Base-by-base conservation (phyloP, 2,329 filamentous ascomycete species). In the Harringtonia aguacate region DNA sequence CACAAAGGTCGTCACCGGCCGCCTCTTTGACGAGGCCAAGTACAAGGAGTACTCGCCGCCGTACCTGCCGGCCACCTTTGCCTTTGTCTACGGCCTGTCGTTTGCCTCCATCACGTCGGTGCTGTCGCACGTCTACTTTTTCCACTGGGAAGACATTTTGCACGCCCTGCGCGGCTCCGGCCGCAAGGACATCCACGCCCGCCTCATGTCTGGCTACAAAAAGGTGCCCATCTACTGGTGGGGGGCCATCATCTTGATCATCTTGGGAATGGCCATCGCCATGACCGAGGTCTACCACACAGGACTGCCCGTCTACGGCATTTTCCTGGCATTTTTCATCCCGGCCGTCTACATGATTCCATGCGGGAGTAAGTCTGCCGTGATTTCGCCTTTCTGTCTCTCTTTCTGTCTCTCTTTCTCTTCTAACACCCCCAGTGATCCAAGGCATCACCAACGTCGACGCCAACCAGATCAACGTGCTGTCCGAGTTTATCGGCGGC, bases 141-240 rank as follows among this genome's bases (percentile, higher is more conserved):
- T 89, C 54, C 82, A 85, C 55, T 84, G 80, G 80, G 47, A 53
- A 7, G 56, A 60, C 36, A 50, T 61, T n/a, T 52, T 52, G 27
- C 51, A 56, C 15, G 55, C 54, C 2, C 14, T 60, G 8, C 50
- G 51, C 15, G 57, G 57, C 3, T 49, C 56, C n/a, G 50, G 51
- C 18, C 55, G 54, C 37, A 54, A 57, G 17, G 48, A 50, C 36
- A 36, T 50, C 20, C 48, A 50, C 41, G 43, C 41, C 13, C 48
- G 48, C 18, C 46, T 50, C 21, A 50, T 50, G 48, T 13, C 13
- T 18, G 2, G 8, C 4, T 50, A 70, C 47, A 55, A 43, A 14
- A 52, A 53, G 3, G 65, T 67, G 3, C 67, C 68, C 1, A 61
- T 61, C 58, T 72, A 62, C 60, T 70, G 68, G 68, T 70, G 66